Evolutionary conservation across 176 grass and related monocot genomes (phyloP).

Genomic region (Musa troglodytarum): DNA sequence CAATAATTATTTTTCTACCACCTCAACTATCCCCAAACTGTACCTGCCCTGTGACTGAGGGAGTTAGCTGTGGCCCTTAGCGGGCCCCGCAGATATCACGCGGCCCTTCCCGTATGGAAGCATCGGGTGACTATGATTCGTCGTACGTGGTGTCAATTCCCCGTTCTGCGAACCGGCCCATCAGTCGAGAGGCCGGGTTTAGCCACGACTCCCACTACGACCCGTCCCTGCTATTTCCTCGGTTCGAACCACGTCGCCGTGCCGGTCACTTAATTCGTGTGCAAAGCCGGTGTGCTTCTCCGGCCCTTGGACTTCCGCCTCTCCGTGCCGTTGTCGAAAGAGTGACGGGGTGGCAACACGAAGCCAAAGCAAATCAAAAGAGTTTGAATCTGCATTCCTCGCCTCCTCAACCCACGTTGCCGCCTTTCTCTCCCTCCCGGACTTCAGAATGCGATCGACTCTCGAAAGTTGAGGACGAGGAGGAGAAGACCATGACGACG

Average conservation of each 20-base stretch:
- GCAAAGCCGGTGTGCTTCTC: neutral
- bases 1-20: too few species aligned
- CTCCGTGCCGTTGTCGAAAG: neutral
- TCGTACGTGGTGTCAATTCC: neutral
- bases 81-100: too few species aligned
- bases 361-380: neutral
- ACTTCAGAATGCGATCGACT: neutral
- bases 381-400: neutral
- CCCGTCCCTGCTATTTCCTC: too few species aligned
- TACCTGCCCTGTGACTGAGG: too few species aligned
- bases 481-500: neutral
- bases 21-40: too few species aligned
- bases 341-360: neutral
- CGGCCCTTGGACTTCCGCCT: neutral
- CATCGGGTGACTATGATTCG: neutral
- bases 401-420: neutral
- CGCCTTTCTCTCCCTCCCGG: neutral
- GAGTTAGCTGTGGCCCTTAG: too few species aligned
- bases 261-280: neutral
- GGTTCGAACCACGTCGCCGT: neutral
- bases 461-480: constrained; percentile 1
- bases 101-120: neutral
- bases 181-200: neutral
- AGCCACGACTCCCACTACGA: too few species aligned
- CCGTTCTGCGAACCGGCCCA: neutral